Base-by-base conservation (phyloP, 305 asterid species). In the Galium porrigens region DNA sequence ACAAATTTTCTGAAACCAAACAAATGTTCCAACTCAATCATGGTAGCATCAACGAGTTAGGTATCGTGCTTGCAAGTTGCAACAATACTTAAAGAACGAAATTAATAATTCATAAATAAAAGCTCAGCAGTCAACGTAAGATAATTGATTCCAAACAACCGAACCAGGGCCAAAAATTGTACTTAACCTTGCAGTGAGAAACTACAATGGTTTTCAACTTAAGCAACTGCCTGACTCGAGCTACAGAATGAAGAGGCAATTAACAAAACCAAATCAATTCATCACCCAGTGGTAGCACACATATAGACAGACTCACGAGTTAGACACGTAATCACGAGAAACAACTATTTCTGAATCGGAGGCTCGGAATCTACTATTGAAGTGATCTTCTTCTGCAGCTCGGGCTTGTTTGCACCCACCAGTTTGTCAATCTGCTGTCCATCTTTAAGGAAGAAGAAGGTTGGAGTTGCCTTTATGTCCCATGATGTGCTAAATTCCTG, bases 381-480 rank as follows among this genome's bases (percentile, higher is more conserved):
- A 15, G 68, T 75, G 75, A 94, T 64, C 82, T 90, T 94, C 83
- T 84, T 90, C 81, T 84, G 88, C 75, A 94, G 81, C 80, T 94
- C 97, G 52, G 90, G 86, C 76, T 87, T 90, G 85, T 94, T 94
- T 58, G 97, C 97, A 3, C 99, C 99, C 14, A 94, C 96, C 4
- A 94, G 90, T 69, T 85, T 90, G 83, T 90, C 99, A 7, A 94
- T 37, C 74, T 87, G 94, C 67, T 84, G 76, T 53, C 96, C 95
- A 51, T 86, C 85, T 80, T 72, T 86, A n/a, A 94, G 86, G 84
- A 94, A 87, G 83, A 87, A 90, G 86, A 90, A 94, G 68, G 99
- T 94, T 17, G 99, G 99, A 46, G 99, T 94, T 66, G 97, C 97
- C 82, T 88, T 94, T 66, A 94, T 90, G 76, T 90, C 99, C 97